These are phyloP conservation scores for Pseudoturritis turrita DNA, from an alignment of 345 rosid genomes.

Conservation along the genomic window DNA sequence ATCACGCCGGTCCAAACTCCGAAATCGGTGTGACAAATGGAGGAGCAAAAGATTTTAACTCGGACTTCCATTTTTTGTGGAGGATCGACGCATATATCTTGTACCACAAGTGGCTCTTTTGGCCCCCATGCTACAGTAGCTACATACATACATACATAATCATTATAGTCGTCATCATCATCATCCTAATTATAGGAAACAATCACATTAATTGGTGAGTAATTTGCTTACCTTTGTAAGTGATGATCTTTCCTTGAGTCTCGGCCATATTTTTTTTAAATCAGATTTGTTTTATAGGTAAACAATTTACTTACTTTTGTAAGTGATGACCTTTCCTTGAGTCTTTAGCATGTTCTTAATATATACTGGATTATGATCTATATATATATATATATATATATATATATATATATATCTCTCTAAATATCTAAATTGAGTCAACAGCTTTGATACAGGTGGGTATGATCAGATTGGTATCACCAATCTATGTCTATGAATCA, in stretches of 20 bases:
- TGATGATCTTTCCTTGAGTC: constrained; percentile 27
- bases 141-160: constrained; percentile 29
- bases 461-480: background rate
- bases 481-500: background rate
- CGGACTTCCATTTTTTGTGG: too few species aligned
- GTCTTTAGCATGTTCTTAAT: constrained; percentile 18
- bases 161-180: background rate
- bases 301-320: constrained; percentile 20
- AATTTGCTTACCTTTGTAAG: constrained; percentile 28
- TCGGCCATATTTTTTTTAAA: background rate
- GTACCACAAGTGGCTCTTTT: constrained; percentile 45
- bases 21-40: constrained; percentile 69
- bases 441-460: constrained; percentile 9
- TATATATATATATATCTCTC: too few species aligned
- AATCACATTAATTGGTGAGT: background rate
- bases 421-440: constrained; percentile 19
- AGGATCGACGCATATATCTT: too few species aligned
- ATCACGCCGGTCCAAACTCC: constrained; percentile 51
- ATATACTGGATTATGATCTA: background rate
- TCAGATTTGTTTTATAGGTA: background rate
- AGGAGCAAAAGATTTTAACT: constrained; percentile 50
- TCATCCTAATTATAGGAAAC: background rate
- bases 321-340: constrained; percentile 30
- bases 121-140: constrained; percentile 66
- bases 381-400: background rate